Conservation (phyloP, 352 stramenopile genomes). For the Peronospora belbahrii region DNA sequence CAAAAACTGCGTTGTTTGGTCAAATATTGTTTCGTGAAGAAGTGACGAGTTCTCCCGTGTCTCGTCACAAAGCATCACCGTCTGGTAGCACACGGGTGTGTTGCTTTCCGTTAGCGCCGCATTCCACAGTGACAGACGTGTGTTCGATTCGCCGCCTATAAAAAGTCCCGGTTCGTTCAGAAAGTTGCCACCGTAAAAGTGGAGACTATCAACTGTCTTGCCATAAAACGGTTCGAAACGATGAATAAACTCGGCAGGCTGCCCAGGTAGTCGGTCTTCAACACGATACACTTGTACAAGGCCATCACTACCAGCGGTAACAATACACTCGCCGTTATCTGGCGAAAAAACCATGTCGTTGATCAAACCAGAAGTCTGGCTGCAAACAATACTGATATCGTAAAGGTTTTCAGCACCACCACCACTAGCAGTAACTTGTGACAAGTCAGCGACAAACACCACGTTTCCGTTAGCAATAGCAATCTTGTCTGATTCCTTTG, state of each 20-base stretch:
- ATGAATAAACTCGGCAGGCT: constrained; percentile 58
- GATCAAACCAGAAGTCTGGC: constrained; percentile 57
- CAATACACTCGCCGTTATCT: constrained; percentile 38
- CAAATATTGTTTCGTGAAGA: constrained; percentile 59
- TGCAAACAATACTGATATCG: constrained; percentile 61
- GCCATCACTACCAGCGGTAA: constrained; percentile 67
- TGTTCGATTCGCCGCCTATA: constrained; percentile 63
- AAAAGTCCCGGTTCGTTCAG: constrained; percentile 42
- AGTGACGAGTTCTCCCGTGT: constrained; percentile 19
- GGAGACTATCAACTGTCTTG: constrained; percentile 55
- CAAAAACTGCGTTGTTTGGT: constrained; percentile 62
- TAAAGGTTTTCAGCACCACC: constrained; percentile 49
- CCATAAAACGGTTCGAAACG: constrained; percentile 74
- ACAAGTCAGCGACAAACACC: constrained; percentile 57
- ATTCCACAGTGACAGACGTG: constrained; percentile 34
- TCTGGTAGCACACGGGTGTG: constrained; percentile 54
- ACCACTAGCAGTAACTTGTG: constrained; percentile 31
- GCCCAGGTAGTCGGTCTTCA: constrained; percentile 34
- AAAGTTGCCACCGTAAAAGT: constrained; percentile 56
- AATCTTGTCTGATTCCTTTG: constrained; percentile 64
- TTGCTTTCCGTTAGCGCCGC: constrained; percentile 45
- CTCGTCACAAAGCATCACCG: constrained; percentile 38
- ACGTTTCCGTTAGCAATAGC: constrained; percentile 58
- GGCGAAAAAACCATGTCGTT: constrained; percentile 75
- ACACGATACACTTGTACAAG: constrained; percentile 78